Percentiles rank a stretch among this genome's conserved stretches.
Evolutionary conservation across 139 green algal species (phyloP).

Genomic region (Gonium pectorale): DNA sequence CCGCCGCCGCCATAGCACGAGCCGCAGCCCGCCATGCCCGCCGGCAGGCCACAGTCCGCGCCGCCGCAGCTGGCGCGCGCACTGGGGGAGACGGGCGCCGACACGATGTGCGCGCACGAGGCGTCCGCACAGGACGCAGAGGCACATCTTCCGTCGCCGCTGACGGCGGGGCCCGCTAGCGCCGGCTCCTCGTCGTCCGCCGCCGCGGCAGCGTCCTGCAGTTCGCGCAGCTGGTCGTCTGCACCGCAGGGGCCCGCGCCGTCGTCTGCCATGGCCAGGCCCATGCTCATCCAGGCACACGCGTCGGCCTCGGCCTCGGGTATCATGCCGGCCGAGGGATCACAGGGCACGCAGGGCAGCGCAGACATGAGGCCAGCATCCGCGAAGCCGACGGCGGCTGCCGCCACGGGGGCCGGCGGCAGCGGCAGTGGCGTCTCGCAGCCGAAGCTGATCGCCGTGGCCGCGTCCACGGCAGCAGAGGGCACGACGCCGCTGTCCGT

Average conservation of each 20-base stretch:
- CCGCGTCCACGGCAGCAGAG: background rate
- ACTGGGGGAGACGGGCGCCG: constrained; percentile 27
- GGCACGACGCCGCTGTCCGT: background rate
- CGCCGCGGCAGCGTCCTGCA: background rate
- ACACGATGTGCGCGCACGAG: background rate
- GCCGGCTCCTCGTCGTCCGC: background rate
- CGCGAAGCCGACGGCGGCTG: too few species aligned
- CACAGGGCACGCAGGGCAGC: too few species aligned
- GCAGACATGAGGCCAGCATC: too few species aligned
- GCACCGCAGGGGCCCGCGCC: background rate
- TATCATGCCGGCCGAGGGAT: too few species aligned
- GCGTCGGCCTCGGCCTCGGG: too few species aligned
- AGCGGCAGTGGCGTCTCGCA: background rate
- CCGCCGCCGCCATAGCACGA: background rate
- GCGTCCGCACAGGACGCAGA: background rate
- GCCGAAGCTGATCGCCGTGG: background rate
- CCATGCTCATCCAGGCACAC: too few species aligned
- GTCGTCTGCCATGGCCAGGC: background rate
- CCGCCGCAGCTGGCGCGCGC: background rate
- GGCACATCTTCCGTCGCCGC: background rate
- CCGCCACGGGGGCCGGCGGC: background rate
- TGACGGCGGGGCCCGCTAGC: background rate
- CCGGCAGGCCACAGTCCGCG: background rate
- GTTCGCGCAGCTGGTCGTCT: background rate
- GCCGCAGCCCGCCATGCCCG: background rate